phyloP scores from a whole-genome alignment of 2,329 filamentous ascomycete genomes.

The Penicillium sp. region DNA sequence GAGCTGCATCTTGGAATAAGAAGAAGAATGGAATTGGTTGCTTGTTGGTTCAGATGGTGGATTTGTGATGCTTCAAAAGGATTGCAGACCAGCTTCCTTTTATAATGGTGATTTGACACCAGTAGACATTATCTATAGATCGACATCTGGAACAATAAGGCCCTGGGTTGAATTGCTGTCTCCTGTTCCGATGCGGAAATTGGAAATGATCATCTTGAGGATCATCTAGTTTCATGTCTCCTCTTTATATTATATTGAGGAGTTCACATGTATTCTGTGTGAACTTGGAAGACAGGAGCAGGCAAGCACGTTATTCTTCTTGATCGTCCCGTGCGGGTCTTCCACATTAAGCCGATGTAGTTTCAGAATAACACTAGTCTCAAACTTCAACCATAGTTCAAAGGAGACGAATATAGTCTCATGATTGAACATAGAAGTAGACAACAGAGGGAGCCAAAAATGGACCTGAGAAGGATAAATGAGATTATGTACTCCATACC shows the following conservation, averaged over 20 bases:
- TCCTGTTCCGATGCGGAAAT: background rate
- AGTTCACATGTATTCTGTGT: too few species aligned
- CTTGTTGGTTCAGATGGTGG: background rate
- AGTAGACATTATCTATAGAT: background rate
- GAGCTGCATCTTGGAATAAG: background rate
- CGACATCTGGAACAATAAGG: background rate
- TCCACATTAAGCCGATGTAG: background rate
- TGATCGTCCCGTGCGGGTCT: background rate
- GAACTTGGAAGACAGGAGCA: background rate
- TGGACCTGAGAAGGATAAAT: background rate
- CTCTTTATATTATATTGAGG: background rate
- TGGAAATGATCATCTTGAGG: background rate
- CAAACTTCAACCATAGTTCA: background rate
- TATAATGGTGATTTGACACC: background rate
- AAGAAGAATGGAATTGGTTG: background rate
- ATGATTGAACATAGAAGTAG: background rate
- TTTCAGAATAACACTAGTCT: background rate
- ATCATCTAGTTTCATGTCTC: background rate
- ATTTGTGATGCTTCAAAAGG: background rate
- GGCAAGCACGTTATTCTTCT: background rate
- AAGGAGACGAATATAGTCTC: background rate
- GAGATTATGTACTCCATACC: background rate
- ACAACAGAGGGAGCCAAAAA: background rate
- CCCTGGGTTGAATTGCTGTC: background rate
- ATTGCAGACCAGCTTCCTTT: background rate